phyloP scores from a whole-genome alignment of 2,329 filamentous ascomycete species.

The Reticulascus tulasneorum region DNA sequence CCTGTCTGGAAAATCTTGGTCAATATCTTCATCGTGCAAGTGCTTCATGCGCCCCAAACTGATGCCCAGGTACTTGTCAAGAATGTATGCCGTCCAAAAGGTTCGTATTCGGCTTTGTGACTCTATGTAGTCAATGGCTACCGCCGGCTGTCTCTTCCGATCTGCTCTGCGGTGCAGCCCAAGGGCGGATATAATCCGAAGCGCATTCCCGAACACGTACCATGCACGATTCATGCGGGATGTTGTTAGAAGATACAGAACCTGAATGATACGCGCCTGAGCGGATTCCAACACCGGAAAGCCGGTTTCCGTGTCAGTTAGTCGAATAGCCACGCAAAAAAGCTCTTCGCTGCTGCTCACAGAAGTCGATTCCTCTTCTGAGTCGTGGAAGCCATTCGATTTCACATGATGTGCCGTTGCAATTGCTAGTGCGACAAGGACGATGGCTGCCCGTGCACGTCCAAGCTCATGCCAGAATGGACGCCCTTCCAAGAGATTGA shows the following conservation, averaged over 20 bases:
- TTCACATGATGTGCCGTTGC: constrained; percentile 41
- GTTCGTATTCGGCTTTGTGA: constrained; percentile 51
- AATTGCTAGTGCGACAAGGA: constrained; percentile 44
- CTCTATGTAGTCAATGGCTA: constrained; percentile 36
- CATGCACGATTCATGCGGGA: constrained; percentile 58
- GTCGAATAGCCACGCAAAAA: constrained; percentile 34
- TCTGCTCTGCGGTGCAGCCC: constrained; percentile 34
- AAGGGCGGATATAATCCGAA: constrained; percentile 46
- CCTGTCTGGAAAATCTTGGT: constrained; percentile 51
- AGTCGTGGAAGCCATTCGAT: constrained; percentile 19
- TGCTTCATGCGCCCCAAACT: constrained; percentile 57
- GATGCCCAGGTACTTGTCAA: constrained; percentile 62
- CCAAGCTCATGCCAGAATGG: constrained; percentile 36
- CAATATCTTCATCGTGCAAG: constrained; percentile 61
- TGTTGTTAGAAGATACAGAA: constrained; percentile 54
- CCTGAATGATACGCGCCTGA: constrained; percentile 54
- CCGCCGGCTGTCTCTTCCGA: constrained; percentile 17
- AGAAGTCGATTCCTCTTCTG: constrained; percentile 20
- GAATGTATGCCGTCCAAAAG: constrained; percentile 59
- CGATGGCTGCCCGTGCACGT: constrained; percentile 40
- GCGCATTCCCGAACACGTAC: constrained; percentile 54
- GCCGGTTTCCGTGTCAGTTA: constrained; percentile 24
- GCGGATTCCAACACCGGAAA: constrained; percentile 40
- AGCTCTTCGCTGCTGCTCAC: constrained; percentile 33
- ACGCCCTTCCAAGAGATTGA: constrained; percentile 29